A percentile compares a stretch with the other conserved stretches of the same genome.
Conservation (phyloP, 1,284 basidiomycete genomes). For the Melanopsichium pennsylvanicum region DNA sequence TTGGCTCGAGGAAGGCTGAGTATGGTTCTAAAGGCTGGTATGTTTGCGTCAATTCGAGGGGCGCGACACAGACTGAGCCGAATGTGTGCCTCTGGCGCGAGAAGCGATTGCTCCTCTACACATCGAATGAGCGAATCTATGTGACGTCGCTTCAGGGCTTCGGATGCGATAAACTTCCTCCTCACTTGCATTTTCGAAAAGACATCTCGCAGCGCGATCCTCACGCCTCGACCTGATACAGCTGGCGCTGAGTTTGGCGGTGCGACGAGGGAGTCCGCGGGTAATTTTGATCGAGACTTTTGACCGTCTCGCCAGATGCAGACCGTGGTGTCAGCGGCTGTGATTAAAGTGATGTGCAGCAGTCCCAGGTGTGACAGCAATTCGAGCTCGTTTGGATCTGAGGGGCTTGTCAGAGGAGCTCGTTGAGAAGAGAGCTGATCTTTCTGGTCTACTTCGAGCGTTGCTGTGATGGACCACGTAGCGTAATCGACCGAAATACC, state of each 20-base stretch:
- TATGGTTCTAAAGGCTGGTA: conserved; percentile 1
- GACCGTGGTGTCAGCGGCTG: not conserved
- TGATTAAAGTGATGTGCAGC: conserved; percentile 2
- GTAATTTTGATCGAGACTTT: not conserved
- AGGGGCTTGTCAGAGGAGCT: not conserved
- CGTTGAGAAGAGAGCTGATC: not conserved
- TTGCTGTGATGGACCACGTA: conserved; percentile 16
- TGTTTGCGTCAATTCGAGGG: not conserved
- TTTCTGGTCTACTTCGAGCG: conserved; percentile 5
- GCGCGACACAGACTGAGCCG: conserved; percentile 8
- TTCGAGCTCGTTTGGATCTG: not conserved
- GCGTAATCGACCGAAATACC: conserved; percentile 15
- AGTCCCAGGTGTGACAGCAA: conserved; percentile 17
- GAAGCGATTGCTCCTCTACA: conserved; percentile 15
- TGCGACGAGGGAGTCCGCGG: not conserved
- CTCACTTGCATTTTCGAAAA: conserved; percentile 22
- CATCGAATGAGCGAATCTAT: conserved; percentile 4
- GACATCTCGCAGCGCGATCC: conserved; percentile 8
- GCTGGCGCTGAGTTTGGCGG: not conserved
- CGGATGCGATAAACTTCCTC: conserved; percentile 16
- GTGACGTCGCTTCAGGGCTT: conserved; percentile 3
- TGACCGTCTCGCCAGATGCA: conserved; percentile 14
- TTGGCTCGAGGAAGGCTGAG: conserved; percentile 5
- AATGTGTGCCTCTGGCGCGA: conserved; percentile 1
- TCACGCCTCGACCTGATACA: conserved; percentile 2